Evolutionary conservation across 306 rosid species (phyloP).

Genomic region (Canavalia gladiata): DNA sequence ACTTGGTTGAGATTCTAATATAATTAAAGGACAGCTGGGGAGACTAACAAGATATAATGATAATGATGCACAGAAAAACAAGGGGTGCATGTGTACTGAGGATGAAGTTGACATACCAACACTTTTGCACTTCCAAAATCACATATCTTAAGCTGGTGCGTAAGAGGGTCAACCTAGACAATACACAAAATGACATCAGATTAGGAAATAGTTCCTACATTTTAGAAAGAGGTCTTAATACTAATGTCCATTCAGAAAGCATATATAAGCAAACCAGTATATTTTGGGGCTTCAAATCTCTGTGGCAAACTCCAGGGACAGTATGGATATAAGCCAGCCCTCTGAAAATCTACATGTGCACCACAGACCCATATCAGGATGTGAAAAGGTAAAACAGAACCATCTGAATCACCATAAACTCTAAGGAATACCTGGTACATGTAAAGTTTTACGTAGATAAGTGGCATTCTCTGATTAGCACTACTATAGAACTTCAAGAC

Average conservation of each 20-base stretch:
- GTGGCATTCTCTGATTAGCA: constrained; percentile 76
- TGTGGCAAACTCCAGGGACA: constrained; percentile 75
- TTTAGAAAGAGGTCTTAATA: not conserved
- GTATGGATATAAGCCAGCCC: constrained; percentile 48
- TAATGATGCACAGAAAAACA: not conserved
- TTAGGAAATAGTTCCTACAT: not conserved
- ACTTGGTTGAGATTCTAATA: constrained; percentile 10
- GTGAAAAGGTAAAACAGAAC: not conserved
- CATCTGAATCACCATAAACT: constrained; percentile 3
- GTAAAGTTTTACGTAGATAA: constrained; percentile 76
- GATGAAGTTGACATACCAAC: constrained; percentile 62
- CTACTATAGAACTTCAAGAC: constrained; percentile 71
- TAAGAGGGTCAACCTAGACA: constrained; percentile 82
- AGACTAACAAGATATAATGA: not conserved
- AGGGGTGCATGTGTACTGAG: not conserved
- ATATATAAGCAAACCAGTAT: constrained; percentile 64
- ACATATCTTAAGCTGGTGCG: constrained; percentile 77
- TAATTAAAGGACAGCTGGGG: not conserved
- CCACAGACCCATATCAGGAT: constrained; percentile 32
- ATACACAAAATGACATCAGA: constrained; percentile 36
- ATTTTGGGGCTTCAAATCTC: constrained; percentile 87
- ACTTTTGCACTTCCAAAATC: constrained; percentile 93
- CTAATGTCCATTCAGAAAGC: constrained; percentile 8
- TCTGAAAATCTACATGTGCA: constrained; percentile 66
- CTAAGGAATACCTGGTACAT: constrained; percentile 70